phyloP scores from a whole-genome alignment of 192 early-diverging fungal genomes.

The Backusella westeae region DNA sequence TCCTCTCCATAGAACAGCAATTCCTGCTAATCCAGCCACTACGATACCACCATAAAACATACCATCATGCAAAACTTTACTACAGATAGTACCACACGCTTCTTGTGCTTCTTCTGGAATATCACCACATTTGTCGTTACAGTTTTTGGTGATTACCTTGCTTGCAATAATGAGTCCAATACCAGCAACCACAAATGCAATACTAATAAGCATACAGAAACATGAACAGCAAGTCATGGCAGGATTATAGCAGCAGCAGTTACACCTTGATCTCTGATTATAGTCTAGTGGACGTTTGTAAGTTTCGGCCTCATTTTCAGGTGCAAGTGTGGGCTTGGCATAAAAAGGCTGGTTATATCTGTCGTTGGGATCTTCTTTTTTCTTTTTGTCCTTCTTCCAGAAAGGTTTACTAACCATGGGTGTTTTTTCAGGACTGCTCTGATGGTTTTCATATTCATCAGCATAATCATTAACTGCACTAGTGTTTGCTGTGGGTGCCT shows the following conservation, averaged over 20 bases:
- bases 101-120: not conserved
- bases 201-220: slow-evolving; percentile 29
- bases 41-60: slow-evolving; percentile 35
- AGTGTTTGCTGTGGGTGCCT: not conserved
- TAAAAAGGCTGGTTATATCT: not conserved
- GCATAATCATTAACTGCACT: not conserved
- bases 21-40: slow-evolving; percentile 29
- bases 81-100: slow-evolving; percentile 24
- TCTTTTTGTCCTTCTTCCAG: not conserved
- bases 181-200: slow-evolving; percentile 31
- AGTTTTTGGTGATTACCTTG: slow-evolving; percentile 26
- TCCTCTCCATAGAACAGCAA: slow-evolving; percentile 25
- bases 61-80: slow-evolving; percentile 24
- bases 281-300: slow-evolving; percentile 14
- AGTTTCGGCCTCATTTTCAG: slow-evolving; percentile 22
- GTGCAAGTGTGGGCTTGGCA: slow-evolving; percentile 11
- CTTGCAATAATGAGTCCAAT: slow-evolving; percentile 31
- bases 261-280: slow-evolving; percentile 7
- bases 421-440: not conserved
- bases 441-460: not conserved
- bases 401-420: not conserved
- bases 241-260: slow-evolving; percentile 29
- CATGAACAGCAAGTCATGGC: slow-evolving; percentile 35
- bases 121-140: slow-evolving; percentile 18
- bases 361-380: slow-evolving; percentile 8